These are phyloP conservation scores for Apiospora arundinis DNA, from an alignment of 2,329 filamentous ascomycete genomes.

Conservation along the genomic window DNA sequence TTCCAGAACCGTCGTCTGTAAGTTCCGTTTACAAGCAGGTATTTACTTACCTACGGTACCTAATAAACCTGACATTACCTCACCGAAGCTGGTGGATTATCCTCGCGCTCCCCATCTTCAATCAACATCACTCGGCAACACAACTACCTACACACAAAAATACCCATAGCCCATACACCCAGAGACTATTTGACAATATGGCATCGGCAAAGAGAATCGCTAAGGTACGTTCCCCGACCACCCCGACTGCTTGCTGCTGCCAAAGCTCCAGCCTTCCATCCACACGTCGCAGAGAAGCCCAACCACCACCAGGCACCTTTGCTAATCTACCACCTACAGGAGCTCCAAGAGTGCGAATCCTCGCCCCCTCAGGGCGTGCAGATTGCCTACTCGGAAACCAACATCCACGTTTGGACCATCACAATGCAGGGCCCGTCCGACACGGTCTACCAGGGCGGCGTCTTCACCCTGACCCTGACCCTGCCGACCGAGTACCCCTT, in stretches of 20 bases:
- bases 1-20: constrained; percentile 4
- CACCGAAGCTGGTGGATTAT: not conserved
- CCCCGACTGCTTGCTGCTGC: constrained; percentile 27
- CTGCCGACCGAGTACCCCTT: constrained; percentile 88
- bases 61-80: not conserved
- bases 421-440: constrained; percentile 51
- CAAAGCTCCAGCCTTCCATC: constrained; percentile 33
- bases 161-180: not conserved
- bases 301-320: not conserved
- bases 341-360: constrained; percentile 57
- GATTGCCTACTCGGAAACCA: constrained; percentile 49
- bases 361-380: constrained; percentile 54
- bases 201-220: constrained; percentile 39
- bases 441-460: constrained; percentile 66
- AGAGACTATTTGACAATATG: constrained; percentile 31
- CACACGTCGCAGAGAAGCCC: not conserved
- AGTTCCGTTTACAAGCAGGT: not conserved
- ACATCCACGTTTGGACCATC: constrained; percentile 61
- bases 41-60: not conserved
- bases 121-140: not conserved
- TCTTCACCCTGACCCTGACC: constrained; percentile 74
- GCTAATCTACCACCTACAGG: constrained; percentile 45
- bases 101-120: not conserved
- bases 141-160: not conserved
- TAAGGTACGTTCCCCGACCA: constrained; percentile 33